These are phyloP conservation scores for Gastrolobium villosum DNA, from an alignment of 306 rosid genomes.

Conservation along the genomic window DNA sequence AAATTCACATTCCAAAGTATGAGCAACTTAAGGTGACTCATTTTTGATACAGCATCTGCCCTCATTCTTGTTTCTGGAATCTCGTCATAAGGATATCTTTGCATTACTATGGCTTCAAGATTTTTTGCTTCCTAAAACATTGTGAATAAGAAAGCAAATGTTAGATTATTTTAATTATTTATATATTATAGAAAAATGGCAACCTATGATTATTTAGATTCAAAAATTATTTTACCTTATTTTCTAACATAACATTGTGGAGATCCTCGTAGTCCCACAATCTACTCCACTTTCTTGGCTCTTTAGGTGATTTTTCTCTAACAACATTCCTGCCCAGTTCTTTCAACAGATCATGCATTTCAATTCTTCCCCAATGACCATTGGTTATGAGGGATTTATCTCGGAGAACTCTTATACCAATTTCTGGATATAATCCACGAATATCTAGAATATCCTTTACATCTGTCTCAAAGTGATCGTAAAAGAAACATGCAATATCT, in stretches of 20 bases:
- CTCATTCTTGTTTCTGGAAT: too few relatives aligned
- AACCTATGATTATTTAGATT: too few relatives aligned
- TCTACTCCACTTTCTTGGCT: slow-evolving; percentile 37
- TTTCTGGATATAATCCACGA: not conserved
- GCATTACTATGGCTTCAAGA: not conserved
- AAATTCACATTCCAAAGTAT: not conserved
- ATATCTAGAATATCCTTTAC: not conserved
- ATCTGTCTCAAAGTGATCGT: too few relatives aligned
- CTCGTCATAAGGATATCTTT: not conserved
- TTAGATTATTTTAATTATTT: not conserved
- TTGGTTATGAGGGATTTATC: too few relatives aligned
- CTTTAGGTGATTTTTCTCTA: not conserved
- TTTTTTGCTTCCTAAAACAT: not conserved
- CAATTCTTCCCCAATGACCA: too few relatives aligned
- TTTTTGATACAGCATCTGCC: not conserved
- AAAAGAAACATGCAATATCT: too few relatives aligned
- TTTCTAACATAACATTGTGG: not conserved
- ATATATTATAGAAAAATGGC: not conserved
- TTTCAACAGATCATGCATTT: slow-evolving; percentile 11
- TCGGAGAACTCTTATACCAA: not conserved
- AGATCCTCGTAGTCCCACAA: slow-evolving; percentile 13
- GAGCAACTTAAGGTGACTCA: not conserved
- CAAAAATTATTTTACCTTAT: not conserved
- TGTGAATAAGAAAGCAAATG: not conserved
- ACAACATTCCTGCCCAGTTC: slow-evolving; percentile 2